These are phyloP conservation scores for Rhododendron simsii DNA, from an alignment of 148 eudicot genomes.

Conservation along the genomic window DNA sequence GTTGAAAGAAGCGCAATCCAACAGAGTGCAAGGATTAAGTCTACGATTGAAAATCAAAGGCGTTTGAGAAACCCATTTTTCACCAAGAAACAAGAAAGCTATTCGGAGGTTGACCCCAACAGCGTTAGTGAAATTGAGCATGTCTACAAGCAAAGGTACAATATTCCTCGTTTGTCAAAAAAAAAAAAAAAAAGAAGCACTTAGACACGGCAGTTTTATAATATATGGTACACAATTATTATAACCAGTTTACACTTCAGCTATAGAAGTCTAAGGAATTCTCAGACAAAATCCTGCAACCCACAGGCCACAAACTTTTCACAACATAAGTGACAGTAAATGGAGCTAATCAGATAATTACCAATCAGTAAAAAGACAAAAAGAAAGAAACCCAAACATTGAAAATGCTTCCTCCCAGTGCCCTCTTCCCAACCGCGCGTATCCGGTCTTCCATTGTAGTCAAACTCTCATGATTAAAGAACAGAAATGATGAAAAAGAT, in stretches of 20 bases:
- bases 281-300: not conserved
- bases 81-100: not conserved
- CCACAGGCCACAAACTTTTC: not conserved
- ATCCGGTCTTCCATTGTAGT: not conserved
- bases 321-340: not conserved
- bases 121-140: not conserved
- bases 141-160: not conserved
- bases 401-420: not conserved
- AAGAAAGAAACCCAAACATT: not conserved
- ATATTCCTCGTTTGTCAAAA: not conserved
- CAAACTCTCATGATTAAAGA: conserved; percentile 22
- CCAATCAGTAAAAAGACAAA: not conserved
- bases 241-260: not conserved
- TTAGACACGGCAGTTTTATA: not conserved
- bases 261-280: not conserved
- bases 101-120: not conserved
- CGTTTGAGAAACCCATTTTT: not conserved
- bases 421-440: not conserved
- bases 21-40: not conserved
- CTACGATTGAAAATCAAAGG: not conserved
- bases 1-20: not conserved
- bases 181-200: not conserved
- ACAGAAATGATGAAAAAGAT: not conserved
- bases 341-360: not conserved
- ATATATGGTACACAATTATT: not conserved